Base-by-base conservation (phyloP, 805 yeast genomes). In the Kodamaea kaohsiungensis region DNA sequence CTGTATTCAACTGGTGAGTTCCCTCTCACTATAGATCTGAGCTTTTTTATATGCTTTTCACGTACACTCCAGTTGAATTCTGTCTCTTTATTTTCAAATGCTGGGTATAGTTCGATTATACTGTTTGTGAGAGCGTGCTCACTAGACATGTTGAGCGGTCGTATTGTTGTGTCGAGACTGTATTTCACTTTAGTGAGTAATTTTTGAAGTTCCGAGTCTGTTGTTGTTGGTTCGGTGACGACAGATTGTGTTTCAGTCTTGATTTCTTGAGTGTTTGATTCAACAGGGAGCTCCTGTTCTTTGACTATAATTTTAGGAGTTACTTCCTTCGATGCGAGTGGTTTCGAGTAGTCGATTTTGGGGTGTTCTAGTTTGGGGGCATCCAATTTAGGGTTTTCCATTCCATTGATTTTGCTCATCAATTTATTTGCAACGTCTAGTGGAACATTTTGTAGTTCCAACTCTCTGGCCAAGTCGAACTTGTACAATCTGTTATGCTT, bases 41-140 rank as follows among this genome's bases (percentile, higher is more conserved):
- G 63, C 48, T 76, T 78, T 1, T 80, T 62, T 2, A 91, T 79
- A 49, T 74, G 73, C 51, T 80, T 78, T 61, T 92, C 97, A 63
- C 99, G 78, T 0, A 63, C 60, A 18, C 75, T 70, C 99, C 99
- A 95, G 65, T 95, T 95, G 55, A 79, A 79, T 64, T 95, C 99
- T 0, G 96, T 88, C 67, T 95, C 99, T 62, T 87, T 77, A 4
- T 87, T 88, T 7, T 77, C 80, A 61, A 93, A 91, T 12, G 61
- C 59, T 1, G 72, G 69, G 1, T 46, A 9, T 43, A 67, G 53
- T 1, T 58, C 65, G 7, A 61, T 52, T 4, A 68, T 27, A 3
- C 57, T 51, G 13, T 53, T 55, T 35, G 57, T 47, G 13, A 76
- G 51, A 2, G 58, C 56, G 17, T 65, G 64, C 3, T 57, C 48